Evolutionary conservation across 148 eudicot genomes (phyloP).

Genomic region (Mesembryanthemum crystallinum): DNA sequence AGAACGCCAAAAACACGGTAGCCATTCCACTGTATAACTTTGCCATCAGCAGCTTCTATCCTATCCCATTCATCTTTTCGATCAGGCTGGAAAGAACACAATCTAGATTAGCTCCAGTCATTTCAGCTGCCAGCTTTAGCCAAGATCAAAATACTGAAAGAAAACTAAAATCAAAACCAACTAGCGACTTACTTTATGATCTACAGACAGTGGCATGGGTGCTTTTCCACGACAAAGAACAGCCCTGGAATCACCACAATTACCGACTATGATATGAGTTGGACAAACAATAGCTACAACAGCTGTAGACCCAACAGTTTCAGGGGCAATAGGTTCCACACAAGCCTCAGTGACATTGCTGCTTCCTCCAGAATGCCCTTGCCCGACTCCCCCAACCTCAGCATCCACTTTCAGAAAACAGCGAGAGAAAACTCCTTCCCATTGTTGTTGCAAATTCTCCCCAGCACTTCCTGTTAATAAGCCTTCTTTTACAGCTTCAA

Average conservation of each 20-base stretch:
- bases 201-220: slow-evolving; percentile 50
- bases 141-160: neutral
- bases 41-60: slow-evolving; percentile 60
- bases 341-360: slow-evolving; percentile 22
- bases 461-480: slow-evolving; percentile 19
- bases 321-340: slow-evolving; percentile 46
- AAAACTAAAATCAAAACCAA: neutral
- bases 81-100: slow-evolving; percentile 41
- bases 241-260: slow-evolving; percentile 66
- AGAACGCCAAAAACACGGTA: slow-evolving; percentile 63
- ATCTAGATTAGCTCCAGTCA: slow-evolving; percentile 15
- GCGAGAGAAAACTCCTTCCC: slow-evolving; percentile 41
- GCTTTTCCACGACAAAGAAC: slow-evolving; percentile 57
- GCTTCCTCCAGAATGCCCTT: slow-evolving; percentile 20
- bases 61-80: slow-evolving; percentile 56
- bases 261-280: slow-evolving; percentile 48
- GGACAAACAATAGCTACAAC: slow-evolving; percentile 52
- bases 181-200: slow-evolving; percentile 46
- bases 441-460: slow-evolving; percentile 34
- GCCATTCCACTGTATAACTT: slow-evolving; percentile 57
- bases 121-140: neutral
- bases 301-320: slow-evolving; percentile 63
- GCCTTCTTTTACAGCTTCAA: slow-evolving; percentile 33
- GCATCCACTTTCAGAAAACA: slow-evolving; percentile 55
- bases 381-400: slow-evolving; percentile 41